Base-by-base conservation (phyloP, 2,329 filamentous ascomycete species). In the Ophiostoma tasmaniense region DNA sequence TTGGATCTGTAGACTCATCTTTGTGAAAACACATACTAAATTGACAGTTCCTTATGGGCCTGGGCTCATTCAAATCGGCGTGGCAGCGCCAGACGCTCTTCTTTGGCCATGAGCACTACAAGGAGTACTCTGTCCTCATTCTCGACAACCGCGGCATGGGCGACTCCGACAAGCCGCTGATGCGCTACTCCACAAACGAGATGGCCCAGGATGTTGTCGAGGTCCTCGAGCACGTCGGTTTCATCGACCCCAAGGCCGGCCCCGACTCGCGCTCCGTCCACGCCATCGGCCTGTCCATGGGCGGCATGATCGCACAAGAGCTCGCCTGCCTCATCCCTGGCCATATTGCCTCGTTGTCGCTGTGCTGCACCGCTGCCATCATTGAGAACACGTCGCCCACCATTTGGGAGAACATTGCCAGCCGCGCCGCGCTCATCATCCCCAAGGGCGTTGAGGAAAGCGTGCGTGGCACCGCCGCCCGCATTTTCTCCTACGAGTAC, bases 221-320 rank as follows among this genome's bases (percentile, higher is more conserved):
- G 74, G 80, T 95, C 22, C 77, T 86, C 35, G 84, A 88, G 72
- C 85, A 90, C 74, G 76, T 95, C 11, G 87, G 87, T 71, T 96
- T 70, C 20, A 62, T 70, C 13, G 69, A 70, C n/a, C n/a, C 30
- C 52, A 13, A 2, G 20, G 20, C 70, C n/a, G 2, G 55, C 37
- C 35, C 77, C 61, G 37, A 66, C 69, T 2, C 68, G 76, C 10
- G 76, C 70, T 72, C 81, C 74, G 83, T 81, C 76, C 88, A 97
- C 79, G 77, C 96, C 67, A 82, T 90, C 42, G 93, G 92, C 69
- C 87, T 94, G 72, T 92, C 89, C 70, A 90, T 96, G 85, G 92
- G 92, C 72, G 92, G 93, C 75, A 96, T 97, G 93, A 94, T 97
- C 74, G 87, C 91, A 2, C 93, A 96, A 78, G 93, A 97, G 79